A percentile compares a stretch with the other conserved stretches of the same genome.
These are phyloP conservation scores for Solanum hybrid DNA, from an alignment of 305 asterid genomes.

Conservation along the genomic window DNA sequence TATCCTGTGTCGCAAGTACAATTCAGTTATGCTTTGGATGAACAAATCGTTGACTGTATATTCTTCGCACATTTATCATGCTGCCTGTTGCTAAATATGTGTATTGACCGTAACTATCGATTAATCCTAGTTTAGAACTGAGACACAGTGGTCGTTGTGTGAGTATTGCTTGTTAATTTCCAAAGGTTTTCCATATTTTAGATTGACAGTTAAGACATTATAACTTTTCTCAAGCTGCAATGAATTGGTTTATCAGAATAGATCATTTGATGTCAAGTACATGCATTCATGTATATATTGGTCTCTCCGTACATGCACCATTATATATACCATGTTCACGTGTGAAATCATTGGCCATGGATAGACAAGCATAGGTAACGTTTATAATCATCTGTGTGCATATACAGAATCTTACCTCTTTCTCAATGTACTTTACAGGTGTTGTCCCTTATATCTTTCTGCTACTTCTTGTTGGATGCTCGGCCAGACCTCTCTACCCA, in stretches of 20 bases:
- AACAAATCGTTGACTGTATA: background rate
- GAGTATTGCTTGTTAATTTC: background rate
- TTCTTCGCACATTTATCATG: background rate
- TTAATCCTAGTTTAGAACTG: background rate
- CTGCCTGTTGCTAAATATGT: background rate
- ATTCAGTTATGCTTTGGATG: background rate
- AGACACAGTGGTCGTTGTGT: background rate
- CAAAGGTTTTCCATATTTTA: background rate
- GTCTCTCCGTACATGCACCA: background rate
- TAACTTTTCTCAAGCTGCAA: background rate
- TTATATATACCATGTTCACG: background rate
- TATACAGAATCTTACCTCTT: background rate
- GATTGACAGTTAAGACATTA: background rate
- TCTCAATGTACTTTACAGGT: slow-evolving; percentile 33
- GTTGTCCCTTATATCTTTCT: slow-evolving; percentile 42
- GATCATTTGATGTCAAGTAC: background rate
- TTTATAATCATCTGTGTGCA: background rate
- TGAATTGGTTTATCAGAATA: background rate
- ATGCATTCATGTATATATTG: background rate
- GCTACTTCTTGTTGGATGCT: slow-evolving; percentile 54
- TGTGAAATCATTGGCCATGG: background rate
- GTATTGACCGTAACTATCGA: background rate
- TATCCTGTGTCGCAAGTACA: background rate
- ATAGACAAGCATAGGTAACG: background rate
- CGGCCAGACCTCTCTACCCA: slow-evolving; percentile 76